Conservation (phyloP, 768 basidiomycete genomes). For the Pisolithus marmoratus region DNA sequence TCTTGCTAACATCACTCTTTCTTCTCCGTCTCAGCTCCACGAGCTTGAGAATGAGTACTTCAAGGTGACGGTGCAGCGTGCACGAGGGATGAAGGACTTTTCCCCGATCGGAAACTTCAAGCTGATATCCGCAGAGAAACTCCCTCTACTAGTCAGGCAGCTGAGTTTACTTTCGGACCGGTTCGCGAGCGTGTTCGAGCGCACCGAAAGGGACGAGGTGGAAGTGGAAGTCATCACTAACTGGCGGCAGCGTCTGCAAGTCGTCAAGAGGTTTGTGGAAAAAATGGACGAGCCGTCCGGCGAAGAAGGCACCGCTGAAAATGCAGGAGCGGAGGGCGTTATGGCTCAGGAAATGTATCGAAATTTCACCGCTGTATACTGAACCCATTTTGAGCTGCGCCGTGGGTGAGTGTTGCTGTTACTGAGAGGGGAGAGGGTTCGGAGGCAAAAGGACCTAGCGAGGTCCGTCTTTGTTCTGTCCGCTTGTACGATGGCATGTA, state of each 20-base stretch:
- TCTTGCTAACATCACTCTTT: background rate
- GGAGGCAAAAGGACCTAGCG: no score
- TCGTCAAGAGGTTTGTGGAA: constrained; percentile 62
- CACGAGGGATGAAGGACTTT: constrained; percentile 89
- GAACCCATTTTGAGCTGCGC: background rate
- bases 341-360: constrained; percentile 47
- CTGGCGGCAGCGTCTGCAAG: constrained; percentile 77
- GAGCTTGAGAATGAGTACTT: constrained; percentile 92
- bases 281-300: constrained; percentile 16
- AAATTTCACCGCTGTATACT: constrained; percentile 56
- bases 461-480: no score
- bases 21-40: constrained; percentile 19
- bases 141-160: constrained; percentile 86
- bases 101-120: constrained; percentile 91
- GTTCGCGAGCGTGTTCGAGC: constrained; percentile 79
- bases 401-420: no score
- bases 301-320: constrained; percentile 9
- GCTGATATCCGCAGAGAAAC: constrained; percentile 81
- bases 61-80: constrained; percentile 87
- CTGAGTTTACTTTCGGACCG: constrained; percentile 84
- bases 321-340: constrained; percentile 35
- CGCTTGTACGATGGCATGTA: no score
- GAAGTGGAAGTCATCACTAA: constrained; percentile 81
- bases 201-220: constrained; percentile 64
- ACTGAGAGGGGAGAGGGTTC: no score